Evolutionary conservation across 306 rosid species (phyloP), one percentile per base, ranked within the genome.

Genomic region (Hippophae tibetana): DNA sequence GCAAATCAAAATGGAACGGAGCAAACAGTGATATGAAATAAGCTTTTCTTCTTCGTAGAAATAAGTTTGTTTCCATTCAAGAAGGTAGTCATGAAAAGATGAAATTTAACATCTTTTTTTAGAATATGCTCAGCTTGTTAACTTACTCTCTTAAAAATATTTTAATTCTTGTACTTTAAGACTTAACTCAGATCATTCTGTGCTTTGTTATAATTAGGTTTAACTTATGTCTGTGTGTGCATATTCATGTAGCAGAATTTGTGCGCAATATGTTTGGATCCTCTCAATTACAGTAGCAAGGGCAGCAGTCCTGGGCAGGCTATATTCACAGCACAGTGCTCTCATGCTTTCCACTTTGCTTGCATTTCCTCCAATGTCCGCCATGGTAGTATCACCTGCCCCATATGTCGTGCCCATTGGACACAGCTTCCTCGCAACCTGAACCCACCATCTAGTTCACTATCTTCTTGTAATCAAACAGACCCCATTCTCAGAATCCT

Each of bases 251-350:
- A 67, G 83, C 99, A 92, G 99, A 84, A 57, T 64, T 43, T 86
- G 67, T 92, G 99, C 53, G 88, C 99, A 50, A 88, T 92, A 71
- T 92, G 99, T 62, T 80, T 92, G 57, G 96, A 92, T 66, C 90
- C 93, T 78, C 74, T 88, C 63, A 80, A 79, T 71, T 88, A 92
- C 85, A 82, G 79, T 64, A 80, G 88, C 88, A 82, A 76, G 72
- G 89, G 89, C 3, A 74, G 87, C 75, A 79, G 85, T 61, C 84
- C 93, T 12, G 81, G 86, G 64, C 93, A 85, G 67, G 99, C 99
- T 44, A 88, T 92, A 75, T 92, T 92, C 75, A 92, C 96, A n/a
- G 99, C 99, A 12, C 99, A 92, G 66, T 92, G 99, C 79, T 85
- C 96, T 57, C 99, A 92, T 78, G 86, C 96, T 43, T 92, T 92